A percentile compares a stretch with the other conserved stretches of the same genome.
phyloP scores from a whole-genome alignment of 169 alveolate genomes.

The Besnoitia besnoiti region DNA sequence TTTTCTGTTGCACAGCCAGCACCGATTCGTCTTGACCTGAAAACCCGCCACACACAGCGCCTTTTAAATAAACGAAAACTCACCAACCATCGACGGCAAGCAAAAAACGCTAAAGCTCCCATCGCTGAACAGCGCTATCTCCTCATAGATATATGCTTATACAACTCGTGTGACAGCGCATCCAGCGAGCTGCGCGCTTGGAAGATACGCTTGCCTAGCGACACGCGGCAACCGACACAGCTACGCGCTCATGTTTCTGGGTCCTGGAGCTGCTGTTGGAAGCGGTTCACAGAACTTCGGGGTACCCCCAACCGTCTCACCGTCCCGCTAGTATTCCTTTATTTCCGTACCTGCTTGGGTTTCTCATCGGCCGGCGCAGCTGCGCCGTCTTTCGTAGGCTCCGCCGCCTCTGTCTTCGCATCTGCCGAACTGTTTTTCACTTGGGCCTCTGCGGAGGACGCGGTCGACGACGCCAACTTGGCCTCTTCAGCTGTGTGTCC shows the following conservation, averaged over 20 bases:
- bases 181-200: no score
- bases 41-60: neutral
- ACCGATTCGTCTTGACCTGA: constrained; percentile 77
- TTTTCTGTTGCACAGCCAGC: constrained; percentile 88
- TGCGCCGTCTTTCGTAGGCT: neutral
- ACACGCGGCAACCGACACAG: no score
- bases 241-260: no score
- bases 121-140: neutral
- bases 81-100: neutral
- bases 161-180: no score
- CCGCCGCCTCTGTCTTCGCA: neutral
- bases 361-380: neutral
- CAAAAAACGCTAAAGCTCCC: neutral
- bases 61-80: neutral
- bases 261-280: no score
- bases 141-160: no score
- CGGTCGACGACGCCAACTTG: neutral
- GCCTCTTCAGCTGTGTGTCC: neutral
- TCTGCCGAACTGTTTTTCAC: neutral
- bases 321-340: no score
- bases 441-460: neutral
- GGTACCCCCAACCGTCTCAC: neutral
- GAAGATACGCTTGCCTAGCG: no score
- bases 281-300: neutral
- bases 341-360: neutral